Evolutionary conservation across 768 basidiomycete species (phyloP).

Genomic region (Clitopilus hobsonii): DNA sequence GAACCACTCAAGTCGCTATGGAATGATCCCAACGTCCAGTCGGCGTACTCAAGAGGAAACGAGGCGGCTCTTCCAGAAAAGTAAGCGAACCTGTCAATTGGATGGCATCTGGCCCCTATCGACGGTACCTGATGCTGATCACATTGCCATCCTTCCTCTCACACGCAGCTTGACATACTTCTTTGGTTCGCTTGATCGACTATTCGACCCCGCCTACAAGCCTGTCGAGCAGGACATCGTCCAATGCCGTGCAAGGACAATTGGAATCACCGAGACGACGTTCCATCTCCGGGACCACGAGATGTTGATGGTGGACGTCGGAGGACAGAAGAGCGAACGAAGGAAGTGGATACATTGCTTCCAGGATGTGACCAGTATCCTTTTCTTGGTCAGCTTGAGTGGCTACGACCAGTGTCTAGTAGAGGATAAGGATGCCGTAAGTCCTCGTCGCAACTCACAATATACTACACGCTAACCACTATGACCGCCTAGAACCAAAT

Average conservation of each 20-base stretch:
- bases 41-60: constrained; percentile 78
- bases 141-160: not conserved
- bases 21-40: constrained; percentile 70
- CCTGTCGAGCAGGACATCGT: constrained; percentile 89
- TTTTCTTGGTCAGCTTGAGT: constrained; percentile 87
- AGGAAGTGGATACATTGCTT: constrained; percentile 95
- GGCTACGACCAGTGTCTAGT: constrained; percentile 94
- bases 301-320: constrained; percentile 92
- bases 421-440: constrained; percentile 85
- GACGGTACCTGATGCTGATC: constrained; percentile 4
- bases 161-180: constrained; percentile 75
- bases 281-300: constrained; percentile 77
- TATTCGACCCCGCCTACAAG: constrained; percentile 68
- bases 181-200: constrained; percentile 70
- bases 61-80: constrained; percentile 92
- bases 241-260: constrained; percentile 79
- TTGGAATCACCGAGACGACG: constrained; percentile 86
- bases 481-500: constrained; percentile 78
- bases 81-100: constrained; percentile 34
- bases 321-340: constrained; percentile 90
- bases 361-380: constrained; percentile 89
- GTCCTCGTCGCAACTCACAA: constrained; percentile 20
- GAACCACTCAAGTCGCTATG: constrained; percentile 70
- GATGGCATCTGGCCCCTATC: no score
- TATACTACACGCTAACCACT: not conserved